Base-by-base conservation (phyloP, 768 basidiomycete species). In the Suillus sp. region DNA sequence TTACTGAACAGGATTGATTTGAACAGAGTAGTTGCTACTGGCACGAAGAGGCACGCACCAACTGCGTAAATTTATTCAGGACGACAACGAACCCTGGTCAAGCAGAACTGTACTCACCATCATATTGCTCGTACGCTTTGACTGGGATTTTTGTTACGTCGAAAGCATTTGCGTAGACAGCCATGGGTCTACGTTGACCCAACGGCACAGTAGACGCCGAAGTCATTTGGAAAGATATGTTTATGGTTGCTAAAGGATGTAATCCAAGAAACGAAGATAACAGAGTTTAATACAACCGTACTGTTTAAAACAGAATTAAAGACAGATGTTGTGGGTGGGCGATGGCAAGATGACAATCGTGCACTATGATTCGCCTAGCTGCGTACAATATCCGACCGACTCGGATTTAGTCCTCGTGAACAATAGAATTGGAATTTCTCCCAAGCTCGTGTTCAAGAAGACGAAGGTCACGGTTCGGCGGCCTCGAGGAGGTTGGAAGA, bases 131-230 rank as follows among this genome's bases (percentile, higher is more conserved):
- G 7, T 78, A 76, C 6, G 35, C 38, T 27, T 68, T 77, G 48
- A 35, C 69, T 1, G 78, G 78, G 14, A 77, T 66, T 0, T 67
- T 61, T 2, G 65, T 69, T 51, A 79, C 69, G 61, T 71, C 70
- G 67, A 73, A 79, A 0, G 74, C 75, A 43, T 78, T 78, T 0
- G 78, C 78, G 0, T 51, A 34, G 6, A 78, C 78, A 40, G 56
- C 18, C 56, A 57, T 18, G 18, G 38, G 38, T 57, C 9, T 57
- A 57, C 56, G 56, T 40, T 57, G 56, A 30, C 56, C 56, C 18
- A 57, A 27, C 18, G 56, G 56, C 10, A 57, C 18, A 57, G 18
- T 20, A 30, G 56, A 13, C 56, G 51, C 51, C 20, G 38, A 40
- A 20, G 40, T 6, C 38, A 20, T 40, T 22, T 25, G 35, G 22